Base-by-base conservation (phyloP, 371 early-diverging fungal genomes). In the Saksenaea vasiformis region DNA sequence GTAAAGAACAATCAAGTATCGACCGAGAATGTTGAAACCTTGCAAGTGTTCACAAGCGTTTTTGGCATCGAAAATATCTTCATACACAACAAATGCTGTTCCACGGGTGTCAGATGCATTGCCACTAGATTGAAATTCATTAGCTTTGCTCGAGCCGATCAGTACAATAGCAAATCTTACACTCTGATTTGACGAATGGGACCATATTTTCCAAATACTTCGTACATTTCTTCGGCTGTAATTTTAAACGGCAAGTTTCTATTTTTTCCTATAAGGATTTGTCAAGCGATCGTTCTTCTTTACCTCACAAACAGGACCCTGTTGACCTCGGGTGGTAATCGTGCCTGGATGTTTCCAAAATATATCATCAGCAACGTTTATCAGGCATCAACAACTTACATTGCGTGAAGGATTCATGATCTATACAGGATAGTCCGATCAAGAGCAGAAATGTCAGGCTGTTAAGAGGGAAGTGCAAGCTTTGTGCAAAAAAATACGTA, bases 121-220 rank as follows among this genome's bases (percentile, higher is more conserved):
- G 10, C 99, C 98, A 61, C 88, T 87, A 59, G 15, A 68, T 9
- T n/a, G 10, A 56, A 15, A 54, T n/a, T 31, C 0, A n/a, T 22
- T 15, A 41, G 37, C 54, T 26, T 37, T 15, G 7, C 31, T 47
- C 4, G 17, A 39, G 36, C 44, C 5, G 24, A 0, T 37, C 27
- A 57, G 22, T 17, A 17, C 24, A 54, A 53, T 28, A 38, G 28
- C 10, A 19, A 60, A 24, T 62, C 70, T 71, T 83, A 87, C 85
- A 94, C 75, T 74, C 97, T 85, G 37, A 98, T 94, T 78, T 98
- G 98, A 62, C 98, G 83, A 60, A 98, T 93, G 8, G 97, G 90
- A 4, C 98, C 98, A 69, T 98, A 97, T 84, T 95, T 94, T 58
- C 97, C 98, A 88, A 98, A 98, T 56, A 98, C 85, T 70, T 97